These are phyloP conservation scores for Penicillium brasilianum DNA, from an alignment of 2,329 filamentous ascomycete species.

Conservation along the genomic window DNA sequence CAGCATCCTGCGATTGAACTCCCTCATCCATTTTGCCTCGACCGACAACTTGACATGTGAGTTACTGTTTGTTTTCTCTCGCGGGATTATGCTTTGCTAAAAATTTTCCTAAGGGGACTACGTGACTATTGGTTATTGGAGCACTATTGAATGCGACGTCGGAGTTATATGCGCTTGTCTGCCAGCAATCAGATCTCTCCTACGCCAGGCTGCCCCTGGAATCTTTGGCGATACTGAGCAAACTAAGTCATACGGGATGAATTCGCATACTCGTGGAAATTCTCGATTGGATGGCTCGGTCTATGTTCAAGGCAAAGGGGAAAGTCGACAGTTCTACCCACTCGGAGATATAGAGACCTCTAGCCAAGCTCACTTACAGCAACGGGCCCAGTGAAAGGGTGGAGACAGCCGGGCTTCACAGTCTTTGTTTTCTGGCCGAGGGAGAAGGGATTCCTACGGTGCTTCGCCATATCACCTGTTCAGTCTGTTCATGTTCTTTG, in stretches of 20 bases:
- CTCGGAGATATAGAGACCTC: conserved; percentile 29
- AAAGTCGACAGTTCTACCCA: conserved; percentile 27
- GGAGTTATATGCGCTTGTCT: conserved; percentile 40
- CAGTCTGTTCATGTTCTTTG: background rate
- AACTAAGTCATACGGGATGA: conserved; percentile 19
- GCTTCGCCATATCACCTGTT: background rate
- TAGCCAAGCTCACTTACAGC: conserved; percentile 25
- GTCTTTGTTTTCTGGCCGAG: too few species aligned
- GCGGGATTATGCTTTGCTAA: background rate
- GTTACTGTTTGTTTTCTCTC: conserved; percentile 6
- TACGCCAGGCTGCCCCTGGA: conserved; percentile 45
- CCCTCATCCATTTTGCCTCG: conserved; percentile 49
- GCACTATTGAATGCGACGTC: conserved; percentile 38
- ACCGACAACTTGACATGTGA: conserved; percentile 49
- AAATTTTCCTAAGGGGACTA: conserved; percentile 35
- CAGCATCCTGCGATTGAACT: conserved; percentile 51
- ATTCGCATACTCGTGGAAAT: conserved; percentile 19
- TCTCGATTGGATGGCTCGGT: conserved; percentile 24
- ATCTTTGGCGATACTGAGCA: conserved; percentile 41
- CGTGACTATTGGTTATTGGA: conserved; percentile 38
- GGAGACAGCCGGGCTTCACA: background rate
- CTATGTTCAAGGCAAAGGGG: conserved; percentile 22
- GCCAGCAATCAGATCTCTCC: conserved; percentile 43
- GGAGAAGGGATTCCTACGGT: too few species aligned
- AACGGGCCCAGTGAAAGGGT: background rate